Evolutionary conservation across 345 rosid genomes (phyloP).

Genomic region (Lagerstroemia speciosa): DNA sequence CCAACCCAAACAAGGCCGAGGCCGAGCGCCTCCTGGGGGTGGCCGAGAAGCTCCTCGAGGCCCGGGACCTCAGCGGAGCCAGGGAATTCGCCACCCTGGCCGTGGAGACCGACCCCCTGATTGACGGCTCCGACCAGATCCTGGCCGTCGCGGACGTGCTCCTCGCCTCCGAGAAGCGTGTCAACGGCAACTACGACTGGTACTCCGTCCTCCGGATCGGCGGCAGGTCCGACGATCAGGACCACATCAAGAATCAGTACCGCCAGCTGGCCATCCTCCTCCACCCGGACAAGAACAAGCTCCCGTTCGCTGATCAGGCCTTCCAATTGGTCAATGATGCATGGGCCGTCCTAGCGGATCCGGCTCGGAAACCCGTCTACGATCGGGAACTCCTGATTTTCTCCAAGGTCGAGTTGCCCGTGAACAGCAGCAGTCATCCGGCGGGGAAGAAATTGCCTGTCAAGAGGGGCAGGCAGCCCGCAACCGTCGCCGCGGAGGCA

Average conservation of each 20-base stretch:
- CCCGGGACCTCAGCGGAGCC: constrained; percentile 58
- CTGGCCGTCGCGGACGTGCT: constrained; percentile 74
- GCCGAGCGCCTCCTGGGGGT: constrained; percentile 80
- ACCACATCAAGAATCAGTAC: constrained; percentile 62
- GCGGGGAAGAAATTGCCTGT: constrained; percentile 30
- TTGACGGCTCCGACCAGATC: constrained; percentile 85
- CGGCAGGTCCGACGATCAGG: constrained; percentile 38
- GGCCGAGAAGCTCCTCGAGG: constrained; percentile 65
- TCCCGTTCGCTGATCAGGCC: constrained; percentile 65
- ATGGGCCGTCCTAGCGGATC: constrained; percentile 67
- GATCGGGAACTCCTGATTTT: constrained; percentile 48
- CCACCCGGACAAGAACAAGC: constrained; percentile 80
- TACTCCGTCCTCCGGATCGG: constrained; percentile 69
- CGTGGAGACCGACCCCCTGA: constrained; percentile 70
- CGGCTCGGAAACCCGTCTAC: constrained; percentile 42
- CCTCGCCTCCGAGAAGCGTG: constrained; percentile 47
- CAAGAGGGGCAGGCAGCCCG: constrained; percentile 20
- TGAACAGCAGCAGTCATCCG: constrained; percentile 2
- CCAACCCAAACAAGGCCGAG: constrained; percentile 36
- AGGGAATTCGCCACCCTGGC: constrained; percentile 76
- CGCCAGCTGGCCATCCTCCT: constrained; percentile 86
- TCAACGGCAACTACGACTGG: constrained; percentile 63
- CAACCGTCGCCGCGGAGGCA: not conserved
- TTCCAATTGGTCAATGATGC: constrained; percentile 74
- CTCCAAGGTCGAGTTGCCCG: constrained; percentile 49